Base-by-base conservation (phyloP, 2,329 filamentous ascomycete species). In the Cryphonectria naterciae region DNA sequence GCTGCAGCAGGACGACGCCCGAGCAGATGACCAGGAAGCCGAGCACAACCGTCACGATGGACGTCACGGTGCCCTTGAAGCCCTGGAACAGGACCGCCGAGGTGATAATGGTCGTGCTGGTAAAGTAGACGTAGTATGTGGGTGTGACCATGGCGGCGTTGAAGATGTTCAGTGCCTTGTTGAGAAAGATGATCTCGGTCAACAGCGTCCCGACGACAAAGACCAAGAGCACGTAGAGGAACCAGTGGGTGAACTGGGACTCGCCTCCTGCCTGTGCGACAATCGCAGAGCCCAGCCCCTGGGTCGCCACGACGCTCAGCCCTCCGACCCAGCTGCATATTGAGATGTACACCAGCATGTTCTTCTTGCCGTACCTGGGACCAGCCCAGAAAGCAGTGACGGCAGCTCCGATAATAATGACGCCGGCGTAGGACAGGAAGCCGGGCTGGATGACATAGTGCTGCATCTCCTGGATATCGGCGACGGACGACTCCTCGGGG, bases 121-220 rank as follows among this genome's bases (percentile, higher is more conserved):
- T 99, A 80, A 99, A 99, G 84, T 97, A 95, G 75, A 99, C 96
- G 80, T 99, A 99, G 83, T 99, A 99, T 2, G 96, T 99, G 0
- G 96, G 96, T 0, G 96, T 99, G 72, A 99, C 96, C 74, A 99
- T 88, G 10, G 96, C 95, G 52, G 96, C 96, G 77, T 99, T 98
- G 86, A 95, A 98, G 65, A 99, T 82, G 78, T 99, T 98, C 70
- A 98, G 87, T 7, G 96, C 96, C 98, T 99, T 99, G 80, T 99
- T 99, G 58, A 99, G 85, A 79, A 92, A 99, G 74, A 98, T 91
- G 74, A 99, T 98, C 82, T 98, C 96, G 0, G 94, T 97, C 76
- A 98, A 76, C 15, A 99, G 84, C 0, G 96, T 98, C n/a, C 84
- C 83, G 74, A 98, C 86, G 67, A 98, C 94, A 81, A 99, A 98